phyloP scores from a whole-genome alignment of 371 early-diverging fungal genomes.

The Cokeromyces recurvatus region DNA sequence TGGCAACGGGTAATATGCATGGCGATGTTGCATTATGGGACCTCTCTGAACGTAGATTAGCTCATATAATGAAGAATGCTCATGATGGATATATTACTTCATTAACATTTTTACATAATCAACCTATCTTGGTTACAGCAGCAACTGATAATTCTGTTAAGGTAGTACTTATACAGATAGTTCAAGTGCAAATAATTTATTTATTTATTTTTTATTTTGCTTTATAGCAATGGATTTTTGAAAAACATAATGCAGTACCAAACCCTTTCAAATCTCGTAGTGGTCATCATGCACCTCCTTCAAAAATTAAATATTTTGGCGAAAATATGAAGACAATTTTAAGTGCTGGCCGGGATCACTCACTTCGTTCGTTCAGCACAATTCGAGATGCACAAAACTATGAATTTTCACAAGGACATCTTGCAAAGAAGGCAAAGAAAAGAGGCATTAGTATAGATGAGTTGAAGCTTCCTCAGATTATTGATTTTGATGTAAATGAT shows the following conservation, averaged over 20 bases:
- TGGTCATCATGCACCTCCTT: conserved; percentile 88
- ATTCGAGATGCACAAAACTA: conserved; percentile 78
- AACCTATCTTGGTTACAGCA: conserved; percentile 85
- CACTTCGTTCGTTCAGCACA: conserved; percentile 76
- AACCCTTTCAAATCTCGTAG: conserved; percentile 74
- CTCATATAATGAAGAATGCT: conserved; percentile 76
- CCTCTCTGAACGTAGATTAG: conserved; percentile 67
- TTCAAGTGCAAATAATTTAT: too few species aligned
- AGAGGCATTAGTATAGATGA: conserved; percentile 54
- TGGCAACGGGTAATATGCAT: conserved; percentile 84
- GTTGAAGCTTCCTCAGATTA: conserved; percentile 70
- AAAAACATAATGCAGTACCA: conserved; percentile 74
- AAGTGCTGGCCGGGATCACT: conserved; percentile 78
- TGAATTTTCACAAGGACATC: conserved; percentile 78
- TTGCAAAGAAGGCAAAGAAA: conserved; percentile 62
- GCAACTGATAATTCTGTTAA: conserved; percentile 89
- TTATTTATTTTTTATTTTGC: too few species aligned
- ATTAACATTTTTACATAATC: conserved; percentile 73
- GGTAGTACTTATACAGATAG: too few species aligned
- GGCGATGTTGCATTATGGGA: conserved; percentile 95
- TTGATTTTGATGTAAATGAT: conserved; percentile 62
- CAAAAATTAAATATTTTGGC: conserved; percentile 71
- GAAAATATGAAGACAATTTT: conserved; percentile 67
- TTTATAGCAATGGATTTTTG: conserved; percentile 89
- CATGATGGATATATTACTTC: conserved; percentile 78